Base-by-base conservation (phyloP, 2,329 filamentous ascomycete species). In the Amylocarpus encephaloides region DNA sequence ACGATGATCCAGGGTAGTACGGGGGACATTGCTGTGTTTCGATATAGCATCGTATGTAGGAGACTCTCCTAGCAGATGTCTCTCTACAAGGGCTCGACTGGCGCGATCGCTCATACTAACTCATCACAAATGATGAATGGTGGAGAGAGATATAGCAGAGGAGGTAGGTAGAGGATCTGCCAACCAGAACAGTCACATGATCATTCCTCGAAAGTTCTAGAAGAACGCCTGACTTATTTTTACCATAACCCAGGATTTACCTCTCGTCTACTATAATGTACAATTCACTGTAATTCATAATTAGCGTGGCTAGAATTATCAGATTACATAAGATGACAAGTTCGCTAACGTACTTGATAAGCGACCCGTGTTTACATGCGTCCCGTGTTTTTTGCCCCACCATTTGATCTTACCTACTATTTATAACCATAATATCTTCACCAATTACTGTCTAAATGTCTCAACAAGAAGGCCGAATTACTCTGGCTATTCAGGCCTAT, bases 1-100 rank as follows among this genome's bases (percentile, higher is more conserved):
- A 50, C 58, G 54, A 47, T 59, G 32, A 49, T 58, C 46, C 22
- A 66, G 52, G 26, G 62, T 64, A 52, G 52, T 51, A 43, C 45
- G 51, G 50, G 62, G 55, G 36, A 63, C 59, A n/a, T 49, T 43
- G 9, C 51, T 48, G n/a, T n/a, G n/a, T n/a, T n/a, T n/a, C n/a
- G n/a, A n/a, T n/a, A n/a, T n/a, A n/a, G n/a, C n/a, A n/a, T 34
- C 51, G 19, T 43, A 52, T 52, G 36, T 48, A 51, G 16, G 22
- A 46, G 48, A 34, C 42, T 30, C 41, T 34, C 32, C 32, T 34
- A n/a, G 32, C 32, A 34, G 32, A 34, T 34, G 9, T 9, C 32
- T 34, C n/a, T 34, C 32, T 34, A 34, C n/a, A 34, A 34, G 32
- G n/a, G 32, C 32, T 34, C 32, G 32, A 34, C 32, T 34, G n/a